Evolutionary conservation across 768 basidiomycete genomes (phyloP).

Genomic region (Trametes elegans): DNA sequence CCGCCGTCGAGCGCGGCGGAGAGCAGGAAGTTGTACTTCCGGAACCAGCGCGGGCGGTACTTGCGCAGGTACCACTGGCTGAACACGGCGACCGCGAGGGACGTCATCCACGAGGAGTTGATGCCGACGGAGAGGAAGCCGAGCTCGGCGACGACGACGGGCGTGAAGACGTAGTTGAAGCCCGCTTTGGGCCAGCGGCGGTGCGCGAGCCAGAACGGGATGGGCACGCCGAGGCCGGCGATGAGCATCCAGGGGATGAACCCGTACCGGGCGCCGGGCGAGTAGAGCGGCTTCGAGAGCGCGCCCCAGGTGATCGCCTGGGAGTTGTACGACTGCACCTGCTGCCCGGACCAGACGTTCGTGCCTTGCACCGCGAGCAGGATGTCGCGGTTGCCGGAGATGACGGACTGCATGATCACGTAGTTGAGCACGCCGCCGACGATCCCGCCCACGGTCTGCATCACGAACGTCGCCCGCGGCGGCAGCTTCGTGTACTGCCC

Average conservation of each 20-base stretch:
- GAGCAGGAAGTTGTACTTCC: slow-evolving; percentile 51
- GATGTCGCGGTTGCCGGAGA: slow-evolving; percentile 38
- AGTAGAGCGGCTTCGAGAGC: slow-evolving; percentile 45
- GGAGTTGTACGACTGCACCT: slow-evolving; percentile 48
- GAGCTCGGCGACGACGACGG: slow-evolving; percentile 44
- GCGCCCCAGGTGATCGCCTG: slow-evolving; percentile 57
- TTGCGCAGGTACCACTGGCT: slow-evolving; percentile 44
- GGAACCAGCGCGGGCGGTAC: slow-evolving; percentile 46
- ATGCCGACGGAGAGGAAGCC: slow-evolving; percentile 53
- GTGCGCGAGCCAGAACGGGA: slow-evolving; percentile 53
- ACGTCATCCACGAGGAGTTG: slow-evolving; percentile 48
- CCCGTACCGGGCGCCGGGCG: slow-evolving; percentile 45
- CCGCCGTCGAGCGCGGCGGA: slow-evolving; percentile 54
- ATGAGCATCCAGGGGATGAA: slow-evolving; percentile 47
- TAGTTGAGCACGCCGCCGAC: slow-evolving; percentile 45
- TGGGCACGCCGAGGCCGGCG: slow-evolving; percentile 47
- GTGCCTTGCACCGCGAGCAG: slow-evolving; percentile 48
- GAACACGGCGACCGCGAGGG: slow-evolving; percentile 41
- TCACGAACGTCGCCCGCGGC: slow-evolving; percentile 58
- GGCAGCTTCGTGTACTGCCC: slow-evolving; percentile 56
- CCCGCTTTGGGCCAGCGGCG: slow-evolving; percentile 41
- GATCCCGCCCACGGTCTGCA: slow-evolving; percentile 54
- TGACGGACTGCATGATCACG: slow-evolving; percentile 35
- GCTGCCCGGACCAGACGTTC: slow-evolving; percentile 50
- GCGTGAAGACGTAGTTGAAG: slow-evolving; percentile 47